phyloP scores from a whole-genome alignment of 495 filamentous ascomycete genomes.

The Penicillium cataractarum region DNA sequence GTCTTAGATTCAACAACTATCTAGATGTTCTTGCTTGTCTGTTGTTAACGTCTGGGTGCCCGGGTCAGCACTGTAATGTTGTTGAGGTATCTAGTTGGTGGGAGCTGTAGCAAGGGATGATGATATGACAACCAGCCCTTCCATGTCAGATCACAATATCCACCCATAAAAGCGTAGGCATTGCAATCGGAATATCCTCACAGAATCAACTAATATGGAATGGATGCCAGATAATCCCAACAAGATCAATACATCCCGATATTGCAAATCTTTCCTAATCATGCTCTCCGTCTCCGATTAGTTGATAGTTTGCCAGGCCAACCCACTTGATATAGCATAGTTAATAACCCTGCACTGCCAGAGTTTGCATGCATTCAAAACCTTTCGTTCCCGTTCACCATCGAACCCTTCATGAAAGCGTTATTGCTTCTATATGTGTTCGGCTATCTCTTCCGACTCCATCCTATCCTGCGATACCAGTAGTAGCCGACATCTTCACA shows the following conservation, averaged over 20 bases:
- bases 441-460: background rate
- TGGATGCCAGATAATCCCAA: background rate
- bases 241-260: no score
- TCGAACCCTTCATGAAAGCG: background rate
- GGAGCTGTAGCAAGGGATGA: background rate
- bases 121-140: background rate
- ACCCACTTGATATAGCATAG: no score
- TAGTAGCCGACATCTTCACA: background rate
- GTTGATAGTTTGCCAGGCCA: no score
- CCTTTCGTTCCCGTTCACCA: background rate
- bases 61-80: background rate
- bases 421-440: background rate
- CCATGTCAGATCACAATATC: background rate
- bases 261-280: no score
- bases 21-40: background rate
- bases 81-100: background rate
- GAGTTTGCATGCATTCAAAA: background rate
- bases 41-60: background rate
- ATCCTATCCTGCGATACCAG: background rate
- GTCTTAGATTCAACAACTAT: no score
- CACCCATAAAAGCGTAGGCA: background rate
- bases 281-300: no score
- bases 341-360: no score
- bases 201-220: background rate
- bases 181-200: background rate